These are phyloP conservation scores for Nemania diffusa DNA, from an alignment of 2,329 filamentous ascomycete species.

Conservation along the genomic window DNA sequence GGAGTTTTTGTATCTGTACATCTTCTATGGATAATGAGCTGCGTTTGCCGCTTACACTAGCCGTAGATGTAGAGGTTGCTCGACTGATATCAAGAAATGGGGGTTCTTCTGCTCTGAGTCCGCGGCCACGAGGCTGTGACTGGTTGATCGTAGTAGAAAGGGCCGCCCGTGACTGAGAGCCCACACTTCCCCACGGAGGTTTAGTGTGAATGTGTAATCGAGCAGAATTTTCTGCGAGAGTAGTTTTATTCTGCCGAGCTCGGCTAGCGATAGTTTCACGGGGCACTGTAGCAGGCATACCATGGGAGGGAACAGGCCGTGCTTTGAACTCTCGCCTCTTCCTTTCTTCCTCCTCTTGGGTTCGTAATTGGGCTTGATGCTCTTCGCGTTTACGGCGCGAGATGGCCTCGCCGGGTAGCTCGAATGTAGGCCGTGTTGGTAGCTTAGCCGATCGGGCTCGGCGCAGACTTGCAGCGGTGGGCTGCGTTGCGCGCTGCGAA, in stretches of 20 bases:
- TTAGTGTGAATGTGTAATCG: constrained; percentile 44
- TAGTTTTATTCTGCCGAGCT: constrained; percentile 60
- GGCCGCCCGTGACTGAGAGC: constrained; percentile 47
- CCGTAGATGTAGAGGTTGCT: constrained; percentile 59
- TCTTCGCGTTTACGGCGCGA: constrained; percentile 65
- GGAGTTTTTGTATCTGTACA: constrained; percentile 60
- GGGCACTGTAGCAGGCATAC: constrained; percentile 56
- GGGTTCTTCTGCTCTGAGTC: constrained; percentile 34
- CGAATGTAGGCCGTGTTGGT: constrained; percentile 67
- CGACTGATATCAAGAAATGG: constrained; percentile 47
- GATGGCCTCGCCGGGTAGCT: constrained; percentile 71
- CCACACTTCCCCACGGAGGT: constrained; percentile 40
- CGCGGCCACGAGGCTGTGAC: constrained; percentile 44
- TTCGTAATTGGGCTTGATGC: constrained; percentile 63
- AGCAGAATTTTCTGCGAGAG: constrained; percentile 44
- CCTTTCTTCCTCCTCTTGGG: constrained; percentile 69
- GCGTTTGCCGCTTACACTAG: constrained; percentile 57
- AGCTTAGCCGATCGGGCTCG: constrained; percentile 62
- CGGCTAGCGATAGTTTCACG: constrained; percentile 69
- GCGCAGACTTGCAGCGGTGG: constrained; percentile 52
- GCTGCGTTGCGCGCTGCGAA: constrained; percentile 47
- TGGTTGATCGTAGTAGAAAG: constrained; percentile 48
- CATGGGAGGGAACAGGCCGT: constrained; percentile 61
- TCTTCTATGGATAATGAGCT: constrained; percentile 63
- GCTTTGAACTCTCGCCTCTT: constrained; percentile 73